phyloP scores from a whole-genome alignment of 2,329 filamentous ascomycete species.

The Mollisiaceae sp. region DNA sequence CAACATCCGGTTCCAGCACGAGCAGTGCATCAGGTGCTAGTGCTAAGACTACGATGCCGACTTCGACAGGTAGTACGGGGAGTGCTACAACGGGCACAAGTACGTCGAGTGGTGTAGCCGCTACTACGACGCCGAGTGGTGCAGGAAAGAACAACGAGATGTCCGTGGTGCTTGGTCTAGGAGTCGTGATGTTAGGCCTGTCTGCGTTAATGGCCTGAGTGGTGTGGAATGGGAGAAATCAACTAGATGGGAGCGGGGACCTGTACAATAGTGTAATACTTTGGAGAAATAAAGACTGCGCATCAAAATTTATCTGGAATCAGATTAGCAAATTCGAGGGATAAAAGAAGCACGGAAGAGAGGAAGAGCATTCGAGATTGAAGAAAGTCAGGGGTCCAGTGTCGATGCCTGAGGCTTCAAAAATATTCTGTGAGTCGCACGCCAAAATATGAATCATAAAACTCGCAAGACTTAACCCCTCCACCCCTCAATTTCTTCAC shows the following conservation, averaged over 20 bases:
- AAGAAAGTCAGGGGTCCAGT: background rate
- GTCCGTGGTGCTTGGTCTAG: conserved; percentile 22
- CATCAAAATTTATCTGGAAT: background rate
- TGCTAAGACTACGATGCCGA: background rate
- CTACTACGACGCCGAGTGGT: conserved; percentile 18
- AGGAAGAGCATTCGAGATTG: background rate
- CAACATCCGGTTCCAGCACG: conserved; percentile 7
- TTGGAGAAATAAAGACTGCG: background rate
- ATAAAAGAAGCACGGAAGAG: background rate
- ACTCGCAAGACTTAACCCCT: conserved; percentile 12
- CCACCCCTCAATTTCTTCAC: background rate
- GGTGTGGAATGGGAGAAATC: background rate
- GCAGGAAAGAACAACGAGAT: conserved; percentile 22
- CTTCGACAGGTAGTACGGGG: background rate
- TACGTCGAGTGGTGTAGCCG: conserved; percentile 13
- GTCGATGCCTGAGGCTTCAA: background rate
- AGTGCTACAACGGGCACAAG: conserved; percentile 13
- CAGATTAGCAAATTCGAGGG: background rate
- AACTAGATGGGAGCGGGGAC: background rate
- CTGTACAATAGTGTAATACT: background rate
- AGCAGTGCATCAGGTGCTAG: conserved; percentile 5
- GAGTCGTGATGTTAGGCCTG: conserved; percentile 30
- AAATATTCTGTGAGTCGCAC: background rate
- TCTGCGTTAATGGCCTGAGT: conserved; percentile 32
- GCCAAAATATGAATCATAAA: conserved; percentile 10